A percentile compares a stretch with the other conserved stretches of the same genome.
Evolutionary conservation across 768 basidiomycete genomes (phyloP).

Genomic region (Panaeolus papilionaceus): DNA sequence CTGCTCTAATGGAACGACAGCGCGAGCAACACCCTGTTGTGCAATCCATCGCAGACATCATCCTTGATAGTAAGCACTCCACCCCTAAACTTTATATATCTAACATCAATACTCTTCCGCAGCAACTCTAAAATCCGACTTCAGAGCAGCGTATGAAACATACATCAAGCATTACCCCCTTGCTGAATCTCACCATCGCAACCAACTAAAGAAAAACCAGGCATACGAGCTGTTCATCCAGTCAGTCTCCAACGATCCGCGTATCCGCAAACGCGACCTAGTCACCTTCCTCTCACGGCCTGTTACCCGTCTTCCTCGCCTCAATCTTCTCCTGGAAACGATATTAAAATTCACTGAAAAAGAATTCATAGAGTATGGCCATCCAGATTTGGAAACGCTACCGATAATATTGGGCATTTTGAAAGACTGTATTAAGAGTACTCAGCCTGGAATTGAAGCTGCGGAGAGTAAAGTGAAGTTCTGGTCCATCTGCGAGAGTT

Average conservation of each 20-base stretch:
- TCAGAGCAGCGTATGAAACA: slow-evolving; percentile 72
- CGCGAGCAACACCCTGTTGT: slow-evolving; percentile 86
- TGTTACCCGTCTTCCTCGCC: slow-evolving; percentile 85
- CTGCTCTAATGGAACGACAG: slow-evolving; percentile 79
- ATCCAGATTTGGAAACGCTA: slow-evolving; percentile 79
- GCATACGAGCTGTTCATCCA: slow-evolving; percentile 73
- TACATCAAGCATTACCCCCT: slow-evolving; percentile 92
- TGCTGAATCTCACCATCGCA: slow-evolving; percentile 81
- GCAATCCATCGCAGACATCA: slow-evolving; percentile 82
- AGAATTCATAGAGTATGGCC: slow-evolving; percentile 62
- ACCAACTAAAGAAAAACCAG: slow-evolving; percentile 73
- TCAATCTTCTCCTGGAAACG: slow-evolving; percentile 76
- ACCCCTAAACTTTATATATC: not conserved
- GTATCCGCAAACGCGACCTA: slow-evolving; percentile 76
- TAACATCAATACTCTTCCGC: slow-evolving; percentile 26
- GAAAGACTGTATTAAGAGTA: slow-evolving; percentile 78
- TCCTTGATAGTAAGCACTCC: slow-evolving; percentile 74
- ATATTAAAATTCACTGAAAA: slow-evolving; percentile 68
- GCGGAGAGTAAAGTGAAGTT: slow-evolving; percentile 91
- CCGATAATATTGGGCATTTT: slow-evolving; percentile 75
- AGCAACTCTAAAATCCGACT: slow-evolving; percentile 54
- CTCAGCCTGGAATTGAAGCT: slow-evolving; percentile 90
- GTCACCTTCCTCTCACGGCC: slow-evolving; percentile 86
- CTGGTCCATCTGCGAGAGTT: slow-evolving; percentile 78
- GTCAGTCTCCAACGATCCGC: slow-evolving; percentile 64